phyloP scores from a whole-genome alignment of 208 protist species.

The Zelonia costaricensis region DNA sequence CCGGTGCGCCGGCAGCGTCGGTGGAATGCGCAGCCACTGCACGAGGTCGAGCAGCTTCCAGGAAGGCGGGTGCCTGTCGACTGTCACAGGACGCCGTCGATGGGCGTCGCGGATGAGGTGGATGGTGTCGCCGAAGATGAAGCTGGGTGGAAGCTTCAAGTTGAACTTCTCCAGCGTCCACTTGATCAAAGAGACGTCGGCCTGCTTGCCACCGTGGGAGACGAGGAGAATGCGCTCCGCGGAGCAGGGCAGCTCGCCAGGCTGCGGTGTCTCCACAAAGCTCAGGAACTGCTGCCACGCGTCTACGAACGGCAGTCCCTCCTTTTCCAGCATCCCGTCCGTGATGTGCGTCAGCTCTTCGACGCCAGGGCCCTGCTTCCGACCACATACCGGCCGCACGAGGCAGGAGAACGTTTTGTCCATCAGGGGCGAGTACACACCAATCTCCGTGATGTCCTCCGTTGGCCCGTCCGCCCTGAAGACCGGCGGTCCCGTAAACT shows the following conservation, averaged over 20 bases:
- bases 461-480: slow-evolving; percentile 86
- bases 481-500: slow-evolving; percentile 85
- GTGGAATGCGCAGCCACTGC: slow-evolving; percentile 84
- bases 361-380: slow-evolving; percentile 60
- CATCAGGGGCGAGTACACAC: slow-evolving; percentile 73
- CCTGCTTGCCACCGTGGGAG: slow-evolving; percentile 88
- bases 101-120: slow-evolving; percentile 89
- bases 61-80: slow-evolving; percentile 85
- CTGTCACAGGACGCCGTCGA: slow-evolving; percentile 84
- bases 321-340: slow-evolving; percentile 63
- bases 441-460: slow-evolving; percentile 89
- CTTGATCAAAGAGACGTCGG: slow-evolving; percentile 87
- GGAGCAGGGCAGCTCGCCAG: slow-evolving; percentile 58
- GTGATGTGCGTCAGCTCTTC: slow-evolving; percentile 78
- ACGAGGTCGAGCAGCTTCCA: slow-evolving; percentile 83
- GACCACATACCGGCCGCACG: slow-evolving; percentile 59
- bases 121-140: slow-evolving; percentile 90
- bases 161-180: slow-evolving; percentile 79
- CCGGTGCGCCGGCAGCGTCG: slow-evolving; percentile 73
- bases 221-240: slow-evolving; percentile 72
- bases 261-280: slow-evolving; percentile 75
- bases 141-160: slow-evolving; percentile 51
- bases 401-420: slow-evolving; percentile 78
- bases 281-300: slow-evolving; percentile 74
- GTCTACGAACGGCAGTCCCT: slow-evolving; percentile 74